These are phyloP conservation scores for Caloboletus inedulis DNA, from an alignment of 1,284 basidiomycete genomes.

Conservation along the genomic window DNA sequence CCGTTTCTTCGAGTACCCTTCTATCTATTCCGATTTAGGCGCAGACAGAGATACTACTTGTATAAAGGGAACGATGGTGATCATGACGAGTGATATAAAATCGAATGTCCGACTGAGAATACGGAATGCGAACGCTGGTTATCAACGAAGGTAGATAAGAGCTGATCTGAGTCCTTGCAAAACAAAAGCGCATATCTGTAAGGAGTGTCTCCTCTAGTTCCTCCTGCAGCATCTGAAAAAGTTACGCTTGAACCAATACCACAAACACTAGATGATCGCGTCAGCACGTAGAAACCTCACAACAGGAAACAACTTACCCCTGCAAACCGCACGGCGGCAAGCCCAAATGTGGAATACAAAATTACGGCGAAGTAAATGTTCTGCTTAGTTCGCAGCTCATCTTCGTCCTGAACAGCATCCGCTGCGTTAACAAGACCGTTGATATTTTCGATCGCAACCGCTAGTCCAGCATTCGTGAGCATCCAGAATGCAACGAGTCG, in stretches of 20 bases:
- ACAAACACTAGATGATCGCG: slow-evolving; percentile 57
- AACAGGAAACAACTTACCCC: slow-evolving; percentile 59
- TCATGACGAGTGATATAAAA: slow-evolving; percentile 23
- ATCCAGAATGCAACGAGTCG: slow-evolving; percentile 86
- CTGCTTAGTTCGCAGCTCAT: slow-evolving; percentile 55
- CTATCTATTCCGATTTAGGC: slow-evolving; percentile 24
- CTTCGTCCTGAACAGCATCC: slow-evolving; percentile 42
- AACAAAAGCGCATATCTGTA: slow-evolving; percentile 17
- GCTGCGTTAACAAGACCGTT: slow-evolving; percentile 65
- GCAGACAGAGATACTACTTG: slow-evolving; percentile 24
- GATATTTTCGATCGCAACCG: slow-evolving; percentile 81
- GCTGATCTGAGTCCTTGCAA: slow-evolving; percentile 27
- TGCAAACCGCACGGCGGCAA: slow-evolving; percentile 77
- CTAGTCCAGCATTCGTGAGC: slow-evolving; percentile 75
- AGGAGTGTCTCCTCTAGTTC: slow-evolving; percentile 42
- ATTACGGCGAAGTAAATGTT: slow-evolving; percentile 82
- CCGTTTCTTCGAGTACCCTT: slow-evolving; percentile 20
- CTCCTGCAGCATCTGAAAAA: slow-evolving; percentile 78
- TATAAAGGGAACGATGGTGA: slow-evolving; percentile 9
- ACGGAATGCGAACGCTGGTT: slow-evolving; percentile 19
- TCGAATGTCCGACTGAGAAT: slow-evolving; percentile 25
- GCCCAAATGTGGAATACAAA: slow-evolving; percentile 85
- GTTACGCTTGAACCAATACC: slow-evolving; percentile 80
- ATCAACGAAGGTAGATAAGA: slow-evolving; percentile 36
- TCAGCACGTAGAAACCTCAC: slow-evolving; percentile 11